phyloP scores from a whole-genome alignment of 805 yeast species.

The Wickerhamiella spandovensis region DNA sequence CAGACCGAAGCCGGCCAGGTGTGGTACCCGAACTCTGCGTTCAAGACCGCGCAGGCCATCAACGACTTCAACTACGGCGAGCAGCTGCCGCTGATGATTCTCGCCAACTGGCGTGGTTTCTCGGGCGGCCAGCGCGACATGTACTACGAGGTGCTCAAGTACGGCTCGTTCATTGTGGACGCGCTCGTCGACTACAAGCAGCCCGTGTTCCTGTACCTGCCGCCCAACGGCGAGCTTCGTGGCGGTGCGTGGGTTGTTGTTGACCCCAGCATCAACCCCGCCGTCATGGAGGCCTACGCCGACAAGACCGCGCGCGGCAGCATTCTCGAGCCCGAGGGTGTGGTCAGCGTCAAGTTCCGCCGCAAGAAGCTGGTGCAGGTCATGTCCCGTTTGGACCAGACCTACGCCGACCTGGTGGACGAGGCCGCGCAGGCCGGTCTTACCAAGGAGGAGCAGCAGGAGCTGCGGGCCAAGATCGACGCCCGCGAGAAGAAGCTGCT shows the following conservation, averaged over 20 bases:
- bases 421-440: constrained; percentile 37
- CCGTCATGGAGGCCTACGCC: constrained; percentile 99
- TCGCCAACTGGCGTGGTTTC: constrained; percentile 99
- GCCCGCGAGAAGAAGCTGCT: constrained; percentile 68
- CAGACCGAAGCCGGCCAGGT: constrained; percentile 98
- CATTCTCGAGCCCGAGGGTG: constrained; percentile 97
- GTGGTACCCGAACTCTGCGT: constrained; percentile 99
- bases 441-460: constrained; percentile 51
- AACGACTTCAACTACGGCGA: constrained; percentile 97
- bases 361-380: constrained; percentile 83
- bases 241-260: constrained; percentile 99
- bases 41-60: constrained; percentile 97
- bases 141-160: constrained; percentile 96
- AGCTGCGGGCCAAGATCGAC: constrained; percentile 48
- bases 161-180: constrained; percentile 94
- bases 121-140: constrained; percentile 99
- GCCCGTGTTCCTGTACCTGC: constrained; percentile 93
- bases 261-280: constrained; percentile 93
- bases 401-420: constrained; percentile 50
- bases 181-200: constrained; percentile 92
- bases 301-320: constrained; percentile 94
- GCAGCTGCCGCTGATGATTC: constrained; percentile 89
- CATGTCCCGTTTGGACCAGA: constrained; percentile 77
- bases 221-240: constrained; percentile 96
- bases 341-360: constrained; percentile 97